phyloP scores from a whole-genome alignment of 208 protist genomes.

The Leishmania gerbilli region DNA sequence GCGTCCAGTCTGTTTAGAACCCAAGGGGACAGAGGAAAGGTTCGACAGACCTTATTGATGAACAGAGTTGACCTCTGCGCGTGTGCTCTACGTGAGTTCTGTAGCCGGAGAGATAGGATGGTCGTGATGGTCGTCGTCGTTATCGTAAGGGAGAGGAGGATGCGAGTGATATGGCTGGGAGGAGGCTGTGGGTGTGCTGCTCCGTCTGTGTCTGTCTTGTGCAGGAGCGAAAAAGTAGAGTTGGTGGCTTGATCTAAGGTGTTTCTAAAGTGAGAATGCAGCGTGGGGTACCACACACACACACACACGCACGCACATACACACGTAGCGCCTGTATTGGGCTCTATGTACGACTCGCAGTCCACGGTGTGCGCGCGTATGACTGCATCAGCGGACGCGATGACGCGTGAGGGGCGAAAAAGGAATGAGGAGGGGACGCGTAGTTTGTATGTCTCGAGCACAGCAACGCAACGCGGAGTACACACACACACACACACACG shows the following conservation, averaged over 20 bases:
- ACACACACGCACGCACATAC: background rate
- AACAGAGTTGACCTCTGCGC: background rate
- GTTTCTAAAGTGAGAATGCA: background rate
- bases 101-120: background rate
- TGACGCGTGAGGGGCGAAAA: background rate
- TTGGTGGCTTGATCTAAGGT: background rate
- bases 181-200: background rate
- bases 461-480: too few species aligned
- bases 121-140: background rate
- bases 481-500: background rate
- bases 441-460: background rate
- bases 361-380: background rate
- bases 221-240: background rate
- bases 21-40: too few species aligned
- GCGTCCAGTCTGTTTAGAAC: background rate
- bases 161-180: background rate
- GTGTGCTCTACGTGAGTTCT: background rate
- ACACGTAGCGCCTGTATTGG: background rate
- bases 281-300: background rate
- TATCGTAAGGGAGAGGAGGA: background rate
- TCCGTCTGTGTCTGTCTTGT: slow-evolving; percentile 10
- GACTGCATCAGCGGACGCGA: background rate
- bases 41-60: background rate
- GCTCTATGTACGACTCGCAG: too few species aligned
- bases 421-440: background rate